These are phyloP conservation scores for Infundibulicybe gibba DNA, from an alignment of 768 basidiomycete genomes.

Conservation along the genomic window DNA sequence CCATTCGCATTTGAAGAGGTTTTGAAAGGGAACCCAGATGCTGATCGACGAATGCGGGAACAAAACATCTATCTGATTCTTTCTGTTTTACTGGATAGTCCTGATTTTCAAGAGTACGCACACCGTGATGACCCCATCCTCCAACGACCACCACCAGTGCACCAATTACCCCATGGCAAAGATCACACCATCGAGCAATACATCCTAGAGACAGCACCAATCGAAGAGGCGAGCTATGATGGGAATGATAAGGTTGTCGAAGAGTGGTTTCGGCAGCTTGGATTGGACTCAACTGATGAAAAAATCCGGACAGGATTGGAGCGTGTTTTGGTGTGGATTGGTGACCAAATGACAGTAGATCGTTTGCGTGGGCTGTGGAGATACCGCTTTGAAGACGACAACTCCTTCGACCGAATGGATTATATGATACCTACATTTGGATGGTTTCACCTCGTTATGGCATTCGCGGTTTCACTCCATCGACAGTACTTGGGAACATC, in stretches of 20 bases:
- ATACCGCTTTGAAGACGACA: slow-evolving; percentile 31
- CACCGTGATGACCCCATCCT: background rate
- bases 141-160: background rate
- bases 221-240: background rate
- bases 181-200: background rate
- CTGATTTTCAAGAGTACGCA: background rate
- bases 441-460: too few species aligned
- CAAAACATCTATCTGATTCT: background rate
- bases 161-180: background rate
- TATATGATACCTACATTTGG: too few species aligned
- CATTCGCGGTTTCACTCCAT: slow-evolving; percentile 33
- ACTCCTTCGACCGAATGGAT: slow-evolving; percentile 33
- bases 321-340: slow-evolving; percentile 25
- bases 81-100: background rate
- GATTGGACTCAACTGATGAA: background rate
- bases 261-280: background rate
- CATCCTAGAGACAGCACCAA: background rate
- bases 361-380: slow-evolving; percentile 31
- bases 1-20: background rate
- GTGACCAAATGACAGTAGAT: slow-evolving; percentile 35
- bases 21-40: background rate
- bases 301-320: slow-evolving; percentile 7
- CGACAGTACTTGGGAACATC: slow-evolving; percentile 35
- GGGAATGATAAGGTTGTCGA: background rate
- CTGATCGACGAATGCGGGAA: background rate